Percentiles rank a stretch among this genome's conserved stretches.
Evolutionary conservation across 768 basidiomycete species (phyloP).

Genomic region (Xerocomellus dryophilus): DNA sequence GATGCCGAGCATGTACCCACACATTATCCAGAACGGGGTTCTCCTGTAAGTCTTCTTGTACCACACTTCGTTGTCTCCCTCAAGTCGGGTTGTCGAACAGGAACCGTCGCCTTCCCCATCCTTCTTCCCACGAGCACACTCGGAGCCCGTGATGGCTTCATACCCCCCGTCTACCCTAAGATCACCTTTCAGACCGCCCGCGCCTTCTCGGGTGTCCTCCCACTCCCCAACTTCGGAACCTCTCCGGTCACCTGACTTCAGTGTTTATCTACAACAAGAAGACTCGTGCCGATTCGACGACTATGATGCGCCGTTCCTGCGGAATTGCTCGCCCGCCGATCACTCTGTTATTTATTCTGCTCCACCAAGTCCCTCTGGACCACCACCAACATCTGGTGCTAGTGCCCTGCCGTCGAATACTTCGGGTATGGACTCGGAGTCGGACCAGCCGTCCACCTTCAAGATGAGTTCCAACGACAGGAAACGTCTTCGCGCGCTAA

Average conservation of each 20-base stretch:
- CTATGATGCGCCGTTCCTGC: neutral
- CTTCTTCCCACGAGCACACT: slow-evolving; percentile 5
- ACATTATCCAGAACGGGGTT: neutral
- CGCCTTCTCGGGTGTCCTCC: slow-evolving; percentile 9
- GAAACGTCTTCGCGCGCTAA: slow-evolving; percentile 39
- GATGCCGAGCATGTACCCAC: neutral
- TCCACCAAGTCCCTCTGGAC: slow-evolving; percentile 17
- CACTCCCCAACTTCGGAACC: slow-evolving; percentile 2
- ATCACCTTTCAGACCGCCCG: neutral
- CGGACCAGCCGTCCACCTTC: slow-evolving; percentile 10
- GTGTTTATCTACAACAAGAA: slow-evolving; percentile 14
- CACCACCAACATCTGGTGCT: slow-evolving; percentile 17
- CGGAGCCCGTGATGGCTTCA: slow-evolving; percentile 12
- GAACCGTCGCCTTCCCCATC: neutral
- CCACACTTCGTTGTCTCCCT: neutral
- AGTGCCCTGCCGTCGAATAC: slow-evolving; percentile 17
- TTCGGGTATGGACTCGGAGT: slow-evolving; percentile 19
- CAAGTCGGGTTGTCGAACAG: slow-evolving; percentile 6
- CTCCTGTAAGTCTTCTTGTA: slow-evolving; percentile 15
- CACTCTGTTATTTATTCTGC: slow-evolving; percentile 1
- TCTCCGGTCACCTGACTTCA: slow-evolving; percentile 12
- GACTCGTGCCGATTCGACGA: slow-evolving; percentile 13
- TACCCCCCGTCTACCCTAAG: slow-evolving; percentile 3
- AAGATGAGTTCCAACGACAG: slow-evolving; percentile 31
- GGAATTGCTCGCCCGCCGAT: slow-evolving; percentile 3